Evolutionary conservation across 305 asterid species (phyloP), one percentile per base, ranked within the genome.

Genomic region (Fraxinus sp.): DNA sequence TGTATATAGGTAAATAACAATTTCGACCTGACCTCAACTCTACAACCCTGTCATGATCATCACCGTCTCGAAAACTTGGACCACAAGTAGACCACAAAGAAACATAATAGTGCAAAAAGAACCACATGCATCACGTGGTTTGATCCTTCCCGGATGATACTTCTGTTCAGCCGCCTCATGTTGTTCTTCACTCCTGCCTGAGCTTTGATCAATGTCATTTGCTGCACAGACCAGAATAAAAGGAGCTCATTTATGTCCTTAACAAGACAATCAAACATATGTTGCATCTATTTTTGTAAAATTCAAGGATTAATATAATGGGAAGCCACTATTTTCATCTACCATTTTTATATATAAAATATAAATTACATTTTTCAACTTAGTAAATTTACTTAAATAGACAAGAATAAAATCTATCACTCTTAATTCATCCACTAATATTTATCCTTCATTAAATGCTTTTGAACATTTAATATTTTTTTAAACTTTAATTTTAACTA

Each of bases 131-230:
- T 89, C 33, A 93, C 85, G 86, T 93, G 97, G 90, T 80, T 92
- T 18, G 96, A 91, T 55, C 98, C 98, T 86, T 95, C 96, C 87
- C 86, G 79, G 78, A 94, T 86, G 85, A 93, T 90, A 87, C 97
- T 94, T 88, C 87, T 90, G 89, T 89, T 94, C 87, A 94, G 88
- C 84, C 94, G 90, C 88, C 94, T 91, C 94, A 93, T 89, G 87
- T 93, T 93, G 93, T 92, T 93, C 77, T 93, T 92, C 83, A 93
- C 93, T 57, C 97, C 98, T n/a, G 98, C 97, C 81, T 93, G 98
- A 88, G 97, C 97, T 90, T 95, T 95, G 85, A 90, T 90, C 88
- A 95, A 75, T 24, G 95, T 92, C 97, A 92, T 95, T 93, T 95
- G 98, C 97, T 93, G 92, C 83, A 79, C 49, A 35, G 2, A 73